Percentiles rank a stretch among this genome's conserved stretches.
phyloP scores from a whole-genome alignment of 345 rosid species.

The Acer saccharum region DNA sequence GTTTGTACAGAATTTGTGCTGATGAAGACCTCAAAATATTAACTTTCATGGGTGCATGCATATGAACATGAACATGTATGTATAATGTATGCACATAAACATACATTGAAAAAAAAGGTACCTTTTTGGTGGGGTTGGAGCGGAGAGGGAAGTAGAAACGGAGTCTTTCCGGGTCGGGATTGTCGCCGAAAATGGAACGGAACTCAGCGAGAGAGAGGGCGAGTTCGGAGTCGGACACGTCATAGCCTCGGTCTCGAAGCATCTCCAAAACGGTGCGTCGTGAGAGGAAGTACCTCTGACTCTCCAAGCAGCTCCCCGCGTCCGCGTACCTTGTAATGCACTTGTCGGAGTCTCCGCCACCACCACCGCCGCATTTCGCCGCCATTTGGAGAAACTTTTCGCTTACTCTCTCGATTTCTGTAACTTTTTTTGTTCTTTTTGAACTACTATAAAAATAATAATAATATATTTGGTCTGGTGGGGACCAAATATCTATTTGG shows the following conservation, averaged over 20 bases:
- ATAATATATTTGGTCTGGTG: no score
- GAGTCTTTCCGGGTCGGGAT: slow-evolving; percentile 27
- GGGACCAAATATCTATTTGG: no score
- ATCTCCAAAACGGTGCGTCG: slow-evolving; percentile 40
- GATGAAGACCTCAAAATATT: not conserved
- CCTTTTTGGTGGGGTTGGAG: slow-evolving; percentile 34
- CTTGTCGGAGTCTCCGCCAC: not conserved
- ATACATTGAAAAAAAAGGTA: not conserved
- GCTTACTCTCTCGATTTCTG: not conserved
- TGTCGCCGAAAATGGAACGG: slow-evolving; percentile 25
- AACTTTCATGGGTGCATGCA: not conserved
- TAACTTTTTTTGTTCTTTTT: no score
- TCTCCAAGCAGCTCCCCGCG: slow-evolving; percentile 20
- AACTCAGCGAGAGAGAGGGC: slow-evolving; percentile 33
- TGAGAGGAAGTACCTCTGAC: slow-evolving; percentile 33
- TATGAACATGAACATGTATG: not conserved
- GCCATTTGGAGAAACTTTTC: not conserved
- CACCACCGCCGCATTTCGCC: not conserved
- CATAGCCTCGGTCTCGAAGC: slow-evolving; percentile 42
- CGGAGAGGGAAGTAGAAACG: slow-evolving; percentile 28
- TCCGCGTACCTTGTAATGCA: slow-evolving; percentile 18
- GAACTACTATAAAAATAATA: not conserved
- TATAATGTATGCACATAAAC: no score
- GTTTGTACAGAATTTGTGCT: no score
- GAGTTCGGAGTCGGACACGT: slow-evolving; percentile 28